Conservation (phyloP, 1,139 yeast genomes). For the Candida sanyaensis region DNA sequence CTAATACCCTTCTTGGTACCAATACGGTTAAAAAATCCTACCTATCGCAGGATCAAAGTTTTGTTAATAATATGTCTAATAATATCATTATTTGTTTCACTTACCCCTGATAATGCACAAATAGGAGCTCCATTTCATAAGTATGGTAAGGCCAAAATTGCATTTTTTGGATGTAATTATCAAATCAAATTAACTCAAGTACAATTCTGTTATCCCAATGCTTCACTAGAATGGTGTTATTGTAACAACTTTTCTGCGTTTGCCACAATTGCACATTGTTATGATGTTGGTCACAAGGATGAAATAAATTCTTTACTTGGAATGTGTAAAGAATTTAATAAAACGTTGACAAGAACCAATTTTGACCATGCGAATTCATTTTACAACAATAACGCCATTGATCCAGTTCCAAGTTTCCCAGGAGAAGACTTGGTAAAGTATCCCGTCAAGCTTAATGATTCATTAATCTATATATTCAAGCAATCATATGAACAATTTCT, state of each 20-base stretch:
- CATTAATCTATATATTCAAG: slow-evolving; percentile 14
- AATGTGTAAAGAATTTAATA: slow-evolving; percentile 29
- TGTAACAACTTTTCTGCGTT: slow-evolving; percentile 37
- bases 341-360: slow-evolving; percentile 27
- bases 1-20: slow-evolving; percentile 24
- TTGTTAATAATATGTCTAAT: slow-evolving; percentile 18
- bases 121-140: slow-evolving; percentile 38
- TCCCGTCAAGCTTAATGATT: slow-evolving; percentile 30
- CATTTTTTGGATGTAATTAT: slow-evolving; percentile 32
- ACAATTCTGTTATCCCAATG: slow-evolving; percentile 23
- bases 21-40: slow-evolving; percentile 14
- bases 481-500: slow-evolving; percentile 36
- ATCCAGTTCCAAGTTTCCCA: slow-evolving; percentile 18
- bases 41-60: slow-evolving; percentile 15
- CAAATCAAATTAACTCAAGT: slow-evolving; percentile 25
- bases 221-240: slow-evolving; percentile 21
- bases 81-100: slow-evolving; percentile 22
- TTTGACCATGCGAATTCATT: slow-evolving; percentile 41
- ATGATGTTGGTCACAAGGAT: slow-evolving; percentile 21
- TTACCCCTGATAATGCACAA: slow-evolving; percentile 34
- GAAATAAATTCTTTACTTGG: slow-evolving; percentile 26
- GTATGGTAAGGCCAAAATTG: slow-evolving; percentile 30
- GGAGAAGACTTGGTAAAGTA: slow-evolving; percentile 19
- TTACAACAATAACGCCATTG: slow-evolving; percentile 7
- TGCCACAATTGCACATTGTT: slow-evolving; percentile 46